Evolutionary conservation across 768 basidiomycete species (phyloP), one percentile per base, ranked within the genome.

Genomic region (Boletus rubescentipes): DNA sequence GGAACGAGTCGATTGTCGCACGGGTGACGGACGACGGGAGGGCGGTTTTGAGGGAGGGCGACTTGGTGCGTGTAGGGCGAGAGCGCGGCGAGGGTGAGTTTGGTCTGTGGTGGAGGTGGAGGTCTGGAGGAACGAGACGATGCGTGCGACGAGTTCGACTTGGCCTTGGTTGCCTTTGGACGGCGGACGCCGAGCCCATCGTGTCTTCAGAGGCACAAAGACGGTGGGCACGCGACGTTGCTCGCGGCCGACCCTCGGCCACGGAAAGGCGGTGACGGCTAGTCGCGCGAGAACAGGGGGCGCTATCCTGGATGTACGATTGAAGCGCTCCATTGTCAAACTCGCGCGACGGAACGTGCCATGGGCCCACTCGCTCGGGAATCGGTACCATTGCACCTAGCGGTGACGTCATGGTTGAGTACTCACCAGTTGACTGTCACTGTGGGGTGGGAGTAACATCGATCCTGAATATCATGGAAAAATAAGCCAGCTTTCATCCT

Each of bases 361-460:
- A n/a, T n/a, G 66, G 31, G 83, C 85, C 2, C 86, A 75, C 37
- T 78, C 78, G 44, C 69, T 65, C 0, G 84, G 81, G 51, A 85
- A 87, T 3, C 86, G 79, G 63, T 87, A 87, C n/a, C n/a, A n/a
- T 65, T 87, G 86, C 1, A 85, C 69, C 78, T 81, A 20, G 40
- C 16, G 21, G 18, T 29, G 3, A 23, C 15, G 40, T 32, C 34
- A n/a, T n/a, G n/a, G n/a, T n/a, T n/a, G n/a, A n/a, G n/a, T 20
- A 8, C 68, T 75, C 55, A 85, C 84, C 63, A 87, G 60, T 57
- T 88, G 86, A 55, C 84, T 87, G 61, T 87, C 86, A 38, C 86
- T 86, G 53, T 88, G 86, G 51, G 83, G 82, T 88, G 86, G 51
- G 83, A 82, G 54, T 85, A 87, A 63, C 87, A 87, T 2, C 85